Evolutionary conservation across 345 rosid species (phyloP), one percentile per base, ranked within the genome.

Genomic region (Moringa oleifera): DNA sequence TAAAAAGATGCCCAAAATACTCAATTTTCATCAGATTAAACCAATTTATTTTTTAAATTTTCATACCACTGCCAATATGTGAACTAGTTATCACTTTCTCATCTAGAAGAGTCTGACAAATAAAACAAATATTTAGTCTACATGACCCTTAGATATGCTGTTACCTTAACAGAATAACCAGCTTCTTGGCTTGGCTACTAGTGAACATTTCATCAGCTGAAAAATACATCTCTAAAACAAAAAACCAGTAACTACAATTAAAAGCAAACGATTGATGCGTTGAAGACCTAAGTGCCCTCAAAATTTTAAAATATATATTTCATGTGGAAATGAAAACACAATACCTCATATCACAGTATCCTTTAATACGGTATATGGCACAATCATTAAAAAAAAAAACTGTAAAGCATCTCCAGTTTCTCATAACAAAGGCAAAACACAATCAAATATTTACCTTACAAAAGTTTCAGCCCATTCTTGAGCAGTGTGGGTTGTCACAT

Each of bases 391-490:
- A 47, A n/a, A 17, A 28, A 33, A 45, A 21, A 23, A 61, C 24
- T 51, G 47, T 41, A 41, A 41, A 20, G 21, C 3, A 53, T 53
- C 22, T 23, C 51, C 55, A 24, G 10, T 64, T 54, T 41, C 47
- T 2, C 47, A 41, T 15, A 7, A 41, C 17, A 41, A 41, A 41
- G 47, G 47, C 47, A 41, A 16, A 16, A 58, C 55, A 61, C 15
- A 17, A 61, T 19, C 31, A 7, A 36, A 63, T 25, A 36, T 21
- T 25, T 78, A 91, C 99, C 99, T 95, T 18, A 95, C 99, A 71
- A 95, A 95, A 41, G 87, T 91, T 79, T 91, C 99, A 18, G 99
- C 99, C 99, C 99, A 95, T 79, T 91, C 93, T 76, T 91, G 99
- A 63, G 99, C 95, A 28, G 98, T 95, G 64, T 95, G 99, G 59